Evolutionary conservation across 1,284 basidiomycete genomes (phyloP), one percentile per base, ranked within the genome.

Genomic region (Peniophora sp.): DNA sequence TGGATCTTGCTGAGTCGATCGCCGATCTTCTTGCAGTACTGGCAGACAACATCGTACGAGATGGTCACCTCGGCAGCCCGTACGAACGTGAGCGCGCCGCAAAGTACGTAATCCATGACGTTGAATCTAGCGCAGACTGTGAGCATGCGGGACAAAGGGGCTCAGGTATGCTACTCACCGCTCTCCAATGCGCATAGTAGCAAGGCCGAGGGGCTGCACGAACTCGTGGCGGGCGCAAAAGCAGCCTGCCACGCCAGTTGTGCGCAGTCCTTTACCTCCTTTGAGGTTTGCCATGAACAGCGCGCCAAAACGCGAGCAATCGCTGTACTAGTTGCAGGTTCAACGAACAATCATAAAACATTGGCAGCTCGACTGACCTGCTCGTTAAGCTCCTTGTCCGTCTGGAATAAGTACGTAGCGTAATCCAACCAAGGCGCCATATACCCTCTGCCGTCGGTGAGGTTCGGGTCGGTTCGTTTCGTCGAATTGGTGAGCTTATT

Each of bases 171-270:
- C 12, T 16, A 51, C 55, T 5, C 22, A 62, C 60, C 51, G 17
- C 53, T 63, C 61, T 19, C 61, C 61, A 16, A 56, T 56, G 45
- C 61, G 60, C 38, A 63, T 46, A 49, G 60, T 55, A 1, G 54
- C 58, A 3, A 61, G 53, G 6, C 60, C 59, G 23, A 38, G 45
- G 8, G 56, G 50, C 35, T 39, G 12, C 48, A 32, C 35, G 36
- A 39, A 49, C 8, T 41, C 56, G 45, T 66, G 63, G 0, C 59
- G 56, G 2, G 56, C 44, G 48, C 61, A 62, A 1, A 56, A 49
- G 3, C 54, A 49, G 0, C 53, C 55, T 0, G 58, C 61, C 1
- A 65, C 53, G 6, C 64, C 62, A 0, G 58, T 63, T 2, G 58
- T 50, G 1, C 44, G 45, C 16, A 58, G 55, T 0, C 60, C 64